A percentile compares a stretch with the other conserved stretches of the same genome.
Evolutionary conservation across 2,329 filamentous ascomycete genomes (phyloP).

Genomic region (Clarireedia homoeocarpa): DNA sequence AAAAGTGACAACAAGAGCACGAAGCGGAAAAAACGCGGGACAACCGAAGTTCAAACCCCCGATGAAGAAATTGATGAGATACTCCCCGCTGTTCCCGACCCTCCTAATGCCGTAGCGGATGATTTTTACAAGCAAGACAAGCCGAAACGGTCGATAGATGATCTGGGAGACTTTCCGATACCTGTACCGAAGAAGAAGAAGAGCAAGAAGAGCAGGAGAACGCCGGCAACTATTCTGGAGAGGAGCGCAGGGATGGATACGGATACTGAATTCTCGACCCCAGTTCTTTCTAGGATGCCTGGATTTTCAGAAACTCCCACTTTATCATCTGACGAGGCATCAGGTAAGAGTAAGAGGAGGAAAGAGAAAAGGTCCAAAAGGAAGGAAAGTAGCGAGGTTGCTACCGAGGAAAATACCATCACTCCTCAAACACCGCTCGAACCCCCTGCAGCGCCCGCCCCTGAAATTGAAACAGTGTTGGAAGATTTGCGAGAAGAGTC

Average conservation of each 20-base stretch:
- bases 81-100: not conserved
- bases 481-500: not conserved
- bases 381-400: not conserved
- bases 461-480: not conserved
- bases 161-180: not conserved
- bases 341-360: not conserved
- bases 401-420: not conserved
- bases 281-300: not conserved
- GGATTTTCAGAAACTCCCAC: not conserved
- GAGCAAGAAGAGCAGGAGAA: not conserved
- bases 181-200: not conserved
- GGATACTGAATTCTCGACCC: not conserved
- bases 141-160: not conserved
- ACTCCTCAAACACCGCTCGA: not conserved
- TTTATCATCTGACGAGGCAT: not conserved
- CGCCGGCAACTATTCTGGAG: not conserved
- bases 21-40: not conserved
- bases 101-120: not conserved
- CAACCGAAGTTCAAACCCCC: not conserved
- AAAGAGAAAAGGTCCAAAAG: not conserved
- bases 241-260: not conserved
- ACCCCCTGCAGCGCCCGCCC: not conserved
- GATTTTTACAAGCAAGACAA: not conserved
- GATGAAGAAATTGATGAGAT: not conserved
- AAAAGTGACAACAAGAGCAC: not conserved